Conservation (phyloP, 331 rosid genomes). For the Telfairia occidentalis region DNA sequence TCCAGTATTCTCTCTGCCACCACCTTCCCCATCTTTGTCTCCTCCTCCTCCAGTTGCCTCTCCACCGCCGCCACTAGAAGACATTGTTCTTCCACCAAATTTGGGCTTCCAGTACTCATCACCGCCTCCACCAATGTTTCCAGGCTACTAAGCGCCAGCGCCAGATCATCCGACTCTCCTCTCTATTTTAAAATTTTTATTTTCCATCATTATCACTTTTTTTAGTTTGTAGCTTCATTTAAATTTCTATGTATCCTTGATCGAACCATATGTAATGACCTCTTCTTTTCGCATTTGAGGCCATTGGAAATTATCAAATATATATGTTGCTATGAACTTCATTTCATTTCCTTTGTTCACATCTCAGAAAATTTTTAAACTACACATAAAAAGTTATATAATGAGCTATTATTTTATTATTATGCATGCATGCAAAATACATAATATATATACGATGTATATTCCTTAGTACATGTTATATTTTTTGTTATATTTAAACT, state of each 20-base stretch:
- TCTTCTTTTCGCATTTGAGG: neutral
- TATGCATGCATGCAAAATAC: too few relatives aligned
- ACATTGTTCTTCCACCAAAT: slow-evolving; percentile 28
- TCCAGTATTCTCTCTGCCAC: slow-evolving; percentile 5
- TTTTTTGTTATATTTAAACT: too few relatives aligned
- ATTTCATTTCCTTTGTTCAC: neutral
- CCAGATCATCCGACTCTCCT: neutral
- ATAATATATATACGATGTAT: too few relatives aligned
- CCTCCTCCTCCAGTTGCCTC: slow-evolving; percentile 8
- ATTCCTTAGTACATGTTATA: too few relatives aligned
- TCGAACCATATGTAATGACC: neutral
- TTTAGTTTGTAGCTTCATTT: slow-evolving; percentile 8
- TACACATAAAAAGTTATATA: too few relatives aligned
- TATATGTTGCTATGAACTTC: neutral
- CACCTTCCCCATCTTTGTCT: neutral
- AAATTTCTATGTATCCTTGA: neutral
- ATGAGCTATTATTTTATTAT: too few relatives aligned
- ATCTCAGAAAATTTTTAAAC: too few relatives aligned
- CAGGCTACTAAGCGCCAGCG: slow-evolving; percentile 33
- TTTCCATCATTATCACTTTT: slow-evolving; percentile 5
- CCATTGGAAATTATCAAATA: neutral
- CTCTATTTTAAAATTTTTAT: neutral
- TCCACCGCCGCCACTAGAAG: slow-evolving; percentile 17
- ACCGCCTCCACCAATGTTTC: slow-evolving; percentile 46
- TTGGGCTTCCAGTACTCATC: slow-evolving; percentile 40